These are phyloP conservation scores for Rosa hybrid DNA, from an alignment of 331 rosid species.

Conservation along the genomic window DNA sequence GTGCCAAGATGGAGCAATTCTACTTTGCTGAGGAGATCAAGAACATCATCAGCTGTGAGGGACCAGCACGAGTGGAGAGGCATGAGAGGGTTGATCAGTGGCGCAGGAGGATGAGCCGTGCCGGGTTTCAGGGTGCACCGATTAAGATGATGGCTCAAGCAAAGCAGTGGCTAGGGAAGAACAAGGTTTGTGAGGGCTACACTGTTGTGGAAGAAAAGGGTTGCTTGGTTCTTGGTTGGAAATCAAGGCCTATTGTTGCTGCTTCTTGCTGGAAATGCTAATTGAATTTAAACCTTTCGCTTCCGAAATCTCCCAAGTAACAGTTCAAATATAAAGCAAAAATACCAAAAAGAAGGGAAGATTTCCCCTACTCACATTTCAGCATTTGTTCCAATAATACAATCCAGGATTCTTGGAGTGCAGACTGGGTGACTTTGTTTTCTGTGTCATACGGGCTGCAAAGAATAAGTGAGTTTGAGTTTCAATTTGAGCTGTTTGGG, in stretches of 20 bases:
- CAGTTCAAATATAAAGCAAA: background rate
- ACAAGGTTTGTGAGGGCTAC: constrained; percentile 59
- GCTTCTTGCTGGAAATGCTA: constrained; percentile 93
- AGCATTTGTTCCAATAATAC: constrained; percentile 15
- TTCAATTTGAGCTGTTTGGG: constrained; percentile 30
- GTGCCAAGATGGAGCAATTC: constrained; percentile 84
- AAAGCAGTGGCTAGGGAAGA: constrained; percentile 68
- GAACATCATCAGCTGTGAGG: constrained; percentile 94
- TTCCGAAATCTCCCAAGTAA: constrained; percentile 7
- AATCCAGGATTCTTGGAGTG: constrained; percentile 22
- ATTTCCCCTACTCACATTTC: constrained; percentile 15
- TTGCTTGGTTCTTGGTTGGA: constrained; percentile 89
- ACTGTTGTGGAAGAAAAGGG: constrained; percentile 83
- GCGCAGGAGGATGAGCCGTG: constrained; percentile 87
- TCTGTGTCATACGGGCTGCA: constrained; percentile 22
- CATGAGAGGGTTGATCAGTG: constrained; percentile 89
- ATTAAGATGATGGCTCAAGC: constrained; percentile 63
- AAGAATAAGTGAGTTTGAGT: constrained; percentile 39
- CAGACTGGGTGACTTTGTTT: constrained; percentile 16
- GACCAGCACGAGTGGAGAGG: constrained; percentile 81
- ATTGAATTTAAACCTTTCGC: background rate
- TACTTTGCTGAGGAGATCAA: constrained; percentile 90
- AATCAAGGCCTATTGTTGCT: constrained; percentile 83
- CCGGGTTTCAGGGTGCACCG: constrained; percentile 73
- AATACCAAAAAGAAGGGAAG: background rate